Percentiles rank a stretch among this genome's conserved stretches.
Evolutionary conservation across 768 basidiomycete species (phyloP).

Genomic region (Paxillus involutus): DNA sequence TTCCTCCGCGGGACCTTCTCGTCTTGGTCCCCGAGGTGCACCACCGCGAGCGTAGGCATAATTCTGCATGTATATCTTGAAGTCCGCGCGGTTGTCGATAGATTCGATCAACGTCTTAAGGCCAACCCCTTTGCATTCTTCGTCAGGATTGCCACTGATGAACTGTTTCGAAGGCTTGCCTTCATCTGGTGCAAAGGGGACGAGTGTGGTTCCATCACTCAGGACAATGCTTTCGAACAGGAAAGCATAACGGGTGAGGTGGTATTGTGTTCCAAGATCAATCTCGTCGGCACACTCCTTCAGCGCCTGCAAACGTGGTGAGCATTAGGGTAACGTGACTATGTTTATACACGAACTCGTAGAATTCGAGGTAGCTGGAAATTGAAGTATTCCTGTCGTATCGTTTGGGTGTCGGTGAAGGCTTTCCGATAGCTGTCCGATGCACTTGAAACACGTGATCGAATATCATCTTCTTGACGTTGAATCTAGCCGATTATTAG

Average conservation of each 20-base stretch:
- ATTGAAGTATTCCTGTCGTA: conserved; percentile 97
- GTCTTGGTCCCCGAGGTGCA: conserved; percentile 66
- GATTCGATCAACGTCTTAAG: conserved; percentile 85
- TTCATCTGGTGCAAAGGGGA: conserved; percentile 69
- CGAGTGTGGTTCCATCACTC: conserved; percentile 83
- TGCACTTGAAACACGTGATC: conserved; percentile 78
- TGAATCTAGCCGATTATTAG: conserved; percentile 55
- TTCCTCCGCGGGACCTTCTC: conserved; percentile 89
- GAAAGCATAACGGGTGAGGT: conserved; percentile 92
- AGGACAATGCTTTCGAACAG: conserved; percentile 89
- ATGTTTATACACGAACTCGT: conserved; percentile 56
- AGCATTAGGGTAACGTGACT: conserved; percentile 1
- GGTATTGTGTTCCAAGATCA: conserved; percentile 97
- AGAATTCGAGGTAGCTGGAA: conserved; percentile 93
- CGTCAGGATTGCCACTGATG: conserved; percentile 1
- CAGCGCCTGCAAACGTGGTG: conserved; percentile 54
- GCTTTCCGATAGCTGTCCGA: conserved; percentile 91
- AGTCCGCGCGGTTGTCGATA: conserved; percentile 94
- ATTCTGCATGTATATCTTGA: conserved; percentile 97
- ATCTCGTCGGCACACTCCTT: conserved; percentile 97
- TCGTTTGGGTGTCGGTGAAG: conserved; percentile 82
- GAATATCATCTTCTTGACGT: conserved; percentile 93
- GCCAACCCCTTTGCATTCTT: conserved; percentile 50
- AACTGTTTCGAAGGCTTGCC: conserved; percentile 40
- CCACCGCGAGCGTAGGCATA: conserved; percentile 88